These are phyloP conservation scores for Candida schatavii DNA, from an alignment of 805 yeast species.

Conservation along the genomic window DNA sequence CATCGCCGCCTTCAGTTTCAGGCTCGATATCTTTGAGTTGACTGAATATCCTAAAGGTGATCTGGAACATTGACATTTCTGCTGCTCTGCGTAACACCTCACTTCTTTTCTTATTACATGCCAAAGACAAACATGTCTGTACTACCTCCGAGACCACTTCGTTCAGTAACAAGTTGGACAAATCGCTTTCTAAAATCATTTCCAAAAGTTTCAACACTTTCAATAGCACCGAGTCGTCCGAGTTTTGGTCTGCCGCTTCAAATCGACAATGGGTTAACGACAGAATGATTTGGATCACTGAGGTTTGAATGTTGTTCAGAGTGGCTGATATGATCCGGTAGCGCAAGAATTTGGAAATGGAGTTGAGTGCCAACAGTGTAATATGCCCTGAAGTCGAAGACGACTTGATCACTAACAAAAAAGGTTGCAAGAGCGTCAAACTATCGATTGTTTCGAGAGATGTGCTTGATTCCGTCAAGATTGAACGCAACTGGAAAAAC, in stretches of 20 bases:
- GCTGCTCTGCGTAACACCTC: conserved; percentile 89
- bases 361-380: conserved; percentile 74
- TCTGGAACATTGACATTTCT: conserved; percentile 70
- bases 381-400: conserved; percentile 83
- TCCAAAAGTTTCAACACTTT: conserved; percentile 79
- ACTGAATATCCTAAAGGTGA: conserved; percentile 66
- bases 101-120: conserved; percentile 87
- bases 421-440: conserved; percentile 79
- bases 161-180: conserved; percentile 69
- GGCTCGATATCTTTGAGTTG: conserved; percentile 58
- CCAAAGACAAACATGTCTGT: conserved; percentile 87
- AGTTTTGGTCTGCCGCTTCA: conserved; percentile 89
- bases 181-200: conserved; percentile 56
- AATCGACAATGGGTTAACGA: conserved; percentile 92
- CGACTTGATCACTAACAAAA: conserved; percentile 76
- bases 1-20: conserved; percentile 27
- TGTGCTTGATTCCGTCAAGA: conserved; percentile 53
- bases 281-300: conserved; percentile 63
- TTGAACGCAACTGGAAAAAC: conserved; percentile 73
- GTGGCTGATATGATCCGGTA: conserved; percentile 60
- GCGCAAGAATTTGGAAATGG: conserved; percentile 70
- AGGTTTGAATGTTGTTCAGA: conserved; percentile 54
- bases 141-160: conserved; percentile 83
- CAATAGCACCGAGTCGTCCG: conserved; percentile 86
- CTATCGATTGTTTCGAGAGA: conserved; percentile 60